These are phyloP conservation scores for Tolypocladium album DNA, from an alignment of 2,329 filamentous ascomycete genomes.

Conservation along the genomic window DNA sequence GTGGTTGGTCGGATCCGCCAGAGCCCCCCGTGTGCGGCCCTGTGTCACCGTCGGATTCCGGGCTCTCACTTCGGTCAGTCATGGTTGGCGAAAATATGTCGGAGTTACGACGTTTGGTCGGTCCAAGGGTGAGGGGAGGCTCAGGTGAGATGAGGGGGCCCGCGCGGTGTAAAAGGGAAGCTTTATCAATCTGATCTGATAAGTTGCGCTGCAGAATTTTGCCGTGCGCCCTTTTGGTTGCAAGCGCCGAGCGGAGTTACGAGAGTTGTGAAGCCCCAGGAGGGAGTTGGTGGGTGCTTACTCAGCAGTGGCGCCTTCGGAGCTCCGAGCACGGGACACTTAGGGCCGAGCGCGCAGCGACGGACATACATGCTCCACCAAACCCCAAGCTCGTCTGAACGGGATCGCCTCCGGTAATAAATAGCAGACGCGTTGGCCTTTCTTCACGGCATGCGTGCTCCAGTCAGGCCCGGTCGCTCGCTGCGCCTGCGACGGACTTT, in stretches of 20 bases:
- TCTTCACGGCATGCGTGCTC: not conserved
- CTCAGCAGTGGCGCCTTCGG: not conserved
- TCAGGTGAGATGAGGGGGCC: conserved; percentile 9
- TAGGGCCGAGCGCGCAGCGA: not conserved
- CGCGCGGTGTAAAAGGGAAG: conserved; percentile 16
- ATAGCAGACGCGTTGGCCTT: not conserved
- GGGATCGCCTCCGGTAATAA: not conserved
- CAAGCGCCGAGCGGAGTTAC: conserved; percentile 22
- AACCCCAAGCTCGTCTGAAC: not conserved
- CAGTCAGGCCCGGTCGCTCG: not conserved
- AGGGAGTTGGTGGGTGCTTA: not conserved
- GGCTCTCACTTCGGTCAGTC: conserved; percentile 26
- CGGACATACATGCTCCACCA: not conserved
- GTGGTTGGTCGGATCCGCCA: conserved; percentile 21
- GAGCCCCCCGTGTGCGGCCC: conserved; percentile 12
- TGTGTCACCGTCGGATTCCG: conserved; percentile 24
- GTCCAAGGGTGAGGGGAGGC: conserved; percentile 4
- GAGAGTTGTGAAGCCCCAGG: conserved; percentile 5
- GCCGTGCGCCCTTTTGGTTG: not conserved
- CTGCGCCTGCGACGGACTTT: not conserved
- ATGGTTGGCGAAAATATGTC: conserved; percentile 11
- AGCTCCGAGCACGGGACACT: not conserved
- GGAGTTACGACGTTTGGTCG: conserved; percentile 22
- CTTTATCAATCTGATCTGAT: conserved; percentile 33
- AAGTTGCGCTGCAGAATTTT: conserved; percentile 17